Evolutionary conservation across 805 yeast species (phyloP).

Genomic region (Nakazawaea ishiwadae): DNA sequence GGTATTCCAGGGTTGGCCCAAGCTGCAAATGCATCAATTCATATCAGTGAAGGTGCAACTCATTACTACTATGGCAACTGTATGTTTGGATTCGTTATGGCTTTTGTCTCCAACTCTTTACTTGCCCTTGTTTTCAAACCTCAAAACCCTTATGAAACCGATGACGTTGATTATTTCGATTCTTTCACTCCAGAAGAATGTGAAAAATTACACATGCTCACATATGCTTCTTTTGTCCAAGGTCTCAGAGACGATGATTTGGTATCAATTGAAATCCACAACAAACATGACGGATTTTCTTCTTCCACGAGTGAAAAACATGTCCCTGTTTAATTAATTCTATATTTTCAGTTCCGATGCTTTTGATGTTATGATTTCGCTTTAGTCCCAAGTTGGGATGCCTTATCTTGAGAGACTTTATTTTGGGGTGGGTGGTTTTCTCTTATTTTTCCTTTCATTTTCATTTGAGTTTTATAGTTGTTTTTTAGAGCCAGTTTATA

Average conservation of each 20-base stretch:
- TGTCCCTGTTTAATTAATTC: background rate
- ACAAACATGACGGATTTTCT: background rate
- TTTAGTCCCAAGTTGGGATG: no score
- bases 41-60: conserved; percentile 18
- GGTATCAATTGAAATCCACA: background rate
- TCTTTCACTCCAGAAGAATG: conserved; percentile 28
- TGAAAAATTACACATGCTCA: conserved; percentile 22
- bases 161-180: conserved; percentile 26
- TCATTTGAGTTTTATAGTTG: no score
- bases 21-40: conserved; percentile 22
- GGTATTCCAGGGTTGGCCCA: conserved; percentile 45
- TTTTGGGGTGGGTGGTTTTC: no score
- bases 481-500: no score
- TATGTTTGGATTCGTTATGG: conserved; percentile 35
- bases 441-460: no score
- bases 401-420: no score
- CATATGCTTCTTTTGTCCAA: conserved; percentile 4
- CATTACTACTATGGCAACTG: conserved; percentile 28
- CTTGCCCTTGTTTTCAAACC: conserved; percentile 31
- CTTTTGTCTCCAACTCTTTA: conserved; percentile 32
- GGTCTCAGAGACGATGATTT: conserved; percentile 3
- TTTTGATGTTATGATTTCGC: background rate
- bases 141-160: conserved; percentile 28
- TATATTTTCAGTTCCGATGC: no score
- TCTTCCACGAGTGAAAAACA: background rate